These are phyloP conservation scores for Yarrowia keelungensis DNA, from an alignment of 805 yeast genomes.

Conservation along the genomic window DNA sequence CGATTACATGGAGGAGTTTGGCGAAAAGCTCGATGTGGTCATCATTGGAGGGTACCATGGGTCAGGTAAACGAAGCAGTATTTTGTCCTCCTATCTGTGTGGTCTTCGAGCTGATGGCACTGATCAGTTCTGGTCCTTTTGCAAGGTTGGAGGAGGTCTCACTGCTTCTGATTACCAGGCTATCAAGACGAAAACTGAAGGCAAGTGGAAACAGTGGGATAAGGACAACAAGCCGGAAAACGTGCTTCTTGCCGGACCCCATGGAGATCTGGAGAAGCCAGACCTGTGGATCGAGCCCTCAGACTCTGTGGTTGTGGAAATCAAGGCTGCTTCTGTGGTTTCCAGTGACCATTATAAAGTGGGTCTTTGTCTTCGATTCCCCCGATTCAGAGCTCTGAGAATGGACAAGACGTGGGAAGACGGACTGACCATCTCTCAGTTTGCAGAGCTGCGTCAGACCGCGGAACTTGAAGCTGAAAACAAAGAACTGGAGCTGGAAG, in stretches of 20 bases:
- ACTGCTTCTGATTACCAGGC: constrained; percentile 64
- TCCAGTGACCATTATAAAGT: constrained; percentile 62
- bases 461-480: constrained; percentile 42
- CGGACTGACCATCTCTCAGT: constrained; percentile 64
- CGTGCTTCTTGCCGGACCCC: constrained; percentile 42
- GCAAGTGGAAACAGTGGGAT: constrained; percentile 63
- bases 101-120: constrained; percentile 62
- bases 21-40: constrained; percentile 81
- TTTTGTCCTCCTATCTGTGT: constrained; percentile 66
- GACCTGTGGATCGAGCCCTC: constrained; percentile 80
- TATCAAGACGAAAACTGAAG: constrained; percentile 63
- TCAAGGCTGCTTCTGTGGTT: constrained; percentile 79
- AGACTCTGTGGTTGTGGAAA: constrained; percentile 78
- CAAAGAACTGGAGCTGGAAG: constrained; percentile 45
- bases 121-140: constrained; percentile 65
- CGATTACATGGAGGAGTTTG: constrained; percentile 83
- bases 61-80: constrained; percentile 56
- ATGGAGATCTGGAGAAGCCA: constrained; percentile 55
- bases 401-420: constrained; percentile 69
- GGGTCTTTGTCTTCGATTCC: constrained; percentile 75
- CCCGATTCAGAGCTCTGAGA: constrained; percentile 72
- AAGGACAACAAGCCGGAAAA: constrained; percentile 10
- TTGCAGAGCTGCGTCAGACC: constrained; percentile 50
- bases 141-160: constrained; percentile 86
- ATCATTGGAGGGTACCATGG: constrained; percentile 82